These are phyloP conservation scores for Roridomyces roridus DNA, from an alignment of 768 basidiomycete species.

Conservation along the genomic window DNA sequence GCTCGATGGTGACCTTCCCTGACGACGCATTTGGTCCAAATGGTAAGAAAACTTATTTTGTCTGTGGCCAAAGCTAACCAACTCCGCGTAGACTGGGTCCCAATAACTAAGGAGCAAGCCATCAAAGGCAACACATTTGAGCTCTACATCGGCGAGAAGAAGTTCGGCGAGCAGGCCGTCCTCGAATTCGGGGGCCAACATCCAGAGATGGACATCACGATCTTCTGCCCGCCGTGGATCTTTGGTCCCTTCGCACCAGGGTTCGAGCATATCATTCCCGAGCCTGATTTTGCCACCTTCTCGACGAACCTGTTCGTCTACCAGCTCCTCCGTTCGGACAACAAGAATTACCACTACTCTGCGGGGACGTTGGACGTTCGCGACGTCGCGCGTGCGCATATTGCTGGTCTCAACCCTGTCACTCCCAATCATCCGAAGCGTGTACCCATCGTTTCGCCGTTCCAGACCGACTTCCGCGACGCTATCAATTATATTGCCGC, in stretches of 20 bases:
- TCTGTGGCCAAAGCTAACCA: background rate
- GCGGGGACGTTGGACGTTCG: constrained; percentile 19
- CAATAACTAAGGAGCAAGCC: constrained; percentile 16
- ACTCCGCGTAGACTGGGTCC: constrained; percentile 10
- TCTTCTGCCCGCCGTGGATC: constrained; percentile 28
- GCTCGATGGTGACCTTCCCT: constrained; percentile 26
- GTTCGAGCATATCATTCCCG: constrained; percentile 21
- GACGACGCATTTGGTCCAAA: constrained; percentile 5
- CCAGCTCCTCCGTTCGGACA: constrained; percentile 12
- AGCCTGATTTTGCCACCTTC: constrained; percentile 15
- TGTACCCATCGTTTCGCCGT: constrained; percentile 4
- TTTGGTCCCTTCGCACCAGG: constrained; percentile 34
- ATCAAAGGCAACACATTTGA: background rate
- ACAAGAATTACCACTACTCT: background rate
- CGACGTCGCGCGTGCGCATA: constrained; percentile 22
- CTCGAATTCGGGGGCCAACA: constrained; percentile 12
- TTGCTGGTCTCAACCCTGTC: constrained; percentile 9
- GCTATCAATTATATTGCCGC: constrained; percentile 8
- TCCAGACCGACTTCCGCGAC: constrained; percentile 4
- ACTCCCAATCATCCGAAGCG: constrained; percentile 11
- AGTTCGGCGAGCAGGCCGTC: constrained; percentile 13
- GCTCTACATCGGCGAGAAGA: constrained; percentile 15
- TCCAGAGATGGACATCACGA: constrained; percentile 22
- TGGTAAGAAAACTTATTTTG: constrained; percentile 1
- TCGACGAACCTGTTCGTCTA: constrained; percentile 19